Evolutionary conservation across 108 stramenopile species (phyloP), one percentile per base, ranked within the genome.

Genomic region (Skeletonema menzelii): DNA sequence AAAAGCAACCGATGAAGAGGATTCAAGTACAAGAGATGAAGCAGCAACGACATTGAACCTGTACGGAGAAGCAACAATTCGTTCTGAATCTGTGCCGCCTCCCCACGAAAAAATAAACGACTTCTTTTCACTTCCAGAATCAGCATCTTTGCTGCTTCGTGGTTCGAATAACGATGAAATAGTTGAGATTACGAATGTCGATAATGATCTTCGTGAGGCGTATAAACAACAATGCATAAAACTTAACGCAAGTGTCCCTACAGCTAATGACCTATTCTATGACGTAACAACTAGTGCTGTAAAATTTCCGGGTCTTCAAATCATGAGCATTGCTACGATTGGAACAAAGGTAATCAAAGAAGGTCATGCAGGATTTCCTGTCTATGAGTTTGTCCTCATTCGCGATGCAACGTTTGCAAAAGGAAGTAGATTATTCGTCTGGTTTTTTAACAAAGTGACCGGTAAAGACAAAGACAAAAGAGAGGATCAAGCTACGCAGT

Each of bases 381-480:
- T 40, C 38, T 79, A 72, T 63, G 65, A 79, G 38, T 67, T 79
- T 56, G 70, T 72, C 0, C 67, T 79, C 19, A 63, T 79, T 20
- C 64, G 65, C 53, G 78, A 79, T 40, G 47, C 53, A 27, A 79
- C 70, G 17, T 63, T 63, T 68, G 78, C 71, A 20, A 56, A 34
- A 28, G 78, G 78, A n/a, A 71, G 59, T 56, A 69, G 47, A 46
- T 37, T 78, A 3, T 71, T 78, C 13, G 69, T 78, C 0, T 71
- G 77, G 77, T 66, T 79, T 30, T 79, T 79, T 24, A 79, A 79
- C 55, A 72, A 72, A 61, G 56, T 72, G 3, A 72, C 78, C 5
- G 67, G 61, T 17, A 72, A 72, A 38, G 35, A 28, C 24, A 56
- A 60, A 3, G 59, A 55, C 46, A 38, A 26, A 19, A 44, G 42